These are phyloP conservation scores for Backusella liffmaniae DNA, from an alignment of 192 early-diverging fungal genomes.

Conservation along the genomic window DNA sequence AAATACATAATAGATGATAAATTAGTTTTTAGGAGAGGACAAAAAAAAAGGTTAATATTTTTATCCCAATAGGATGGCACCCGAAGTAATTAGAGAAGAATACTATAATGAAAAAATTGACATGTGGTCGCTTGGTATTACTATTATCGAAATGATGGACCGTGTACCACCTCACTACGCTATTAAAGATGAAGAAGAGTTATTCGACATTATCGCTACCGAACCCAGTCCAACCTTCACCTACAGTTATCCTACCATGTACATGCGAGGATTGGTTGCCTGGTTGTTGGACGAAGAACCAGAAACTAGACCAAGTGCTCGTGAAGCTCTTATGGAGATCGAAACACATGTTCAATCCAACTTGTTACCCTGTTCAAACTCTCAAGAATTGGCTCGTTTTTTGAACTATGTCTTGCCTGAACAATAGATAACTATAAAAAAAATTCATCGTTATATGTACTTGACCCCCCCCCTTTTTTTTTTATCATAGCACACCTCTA, in stretches of 20 bases:
- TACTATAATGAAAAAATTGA: constrained; percentile 50
- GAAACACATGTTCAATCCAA: constrained; percentile 36
- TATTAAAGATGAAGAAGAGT: constrained; percentile 45
- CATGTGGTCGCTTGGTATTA: constrained; percentile 55
- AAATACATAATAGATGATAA: neutral
- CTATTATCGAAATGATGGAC: constrained; percentile 52
- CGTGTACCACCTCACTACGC: constrained; percentile 45
- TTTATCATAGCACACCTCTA: neutral
- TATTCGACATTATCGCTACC: constrained; percentile 37
- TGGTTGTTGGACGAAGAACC: constrained; percentile 42
- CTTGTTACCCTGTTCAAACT: constrained; percentile 25
- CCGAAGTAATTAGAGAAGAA: constrained; percentile 47
- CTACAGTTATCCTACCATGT: constrained; percentile 43
- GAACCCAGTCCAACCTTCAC: constrained; percentile 41
- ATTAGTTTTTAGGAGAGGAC: neutral
- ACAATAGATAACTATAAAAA: constrained; percentile 11
- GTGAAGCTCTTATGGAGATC: constrained; percentile 38
- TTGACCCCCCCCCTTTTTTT: neutral
- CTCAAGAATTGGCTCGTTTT: constrained; percentile 32
- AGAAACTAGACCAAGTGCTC: constrained; percentile 29
- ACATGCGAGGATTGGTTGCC: constrained; percentile 42
- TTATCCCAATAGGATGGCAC: constrained; percentile 44
- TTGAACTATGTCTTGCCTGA: constrained; percentile 30
- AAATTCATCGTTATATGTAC: neutral
- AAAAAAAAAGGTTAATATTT: neutral